Base-by-base conservation (phyloP, 1,284 basidiomycete genomes). In the Ceratobasidium papillatum region DNA sequence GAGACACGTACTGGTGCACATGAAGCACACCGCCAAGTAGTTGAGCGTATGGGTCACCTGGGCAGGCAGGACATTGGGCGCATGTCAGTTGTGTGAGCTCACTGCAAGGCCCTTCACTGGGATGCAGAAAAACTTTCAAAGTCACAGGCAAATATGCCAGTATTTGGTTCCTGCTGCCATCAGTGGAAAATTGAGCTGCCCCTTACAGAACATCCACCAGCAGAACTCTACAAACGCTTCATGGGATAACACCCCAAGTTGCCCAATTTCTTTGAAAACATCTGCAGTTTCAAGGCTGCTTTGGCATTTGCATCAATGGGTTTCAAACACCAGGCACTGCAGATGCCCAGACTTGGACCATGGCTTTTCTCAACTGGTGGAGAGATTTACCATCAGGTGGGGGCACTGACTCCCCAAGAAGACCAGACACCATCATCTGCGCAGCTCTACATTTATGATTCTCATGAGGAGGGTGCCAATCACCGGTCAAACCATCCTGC, bases 401-500 rank as follows among this genome's bases (percentile, higher is more conserved):
- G 83, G 1, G 51, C 82, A 32, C 78, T 86, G 0, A 32, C 78
- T 0, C 82, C 84, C 14, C 19, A 69, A 1, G 52, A 76, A n/a
- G 79, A 73, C 9, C 0, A 66, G 0, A 43, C 78, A 0, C 80
- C 83, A 0, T 41, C 66, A 0, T 86, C 81, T 80, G 81, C 82
- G 1, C 84, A 86, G 56, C 79, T 85, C 0, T 85, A 85, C 61
- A 80, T 84, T 0, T 79, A 81, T 78, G 81, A 86, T 78, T 79
- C 82, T 14, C 51, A 43, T 43, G 61, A 76, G 14, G 0, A 76
- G 19, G 82, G 82, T 7, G 79, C 81, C 0, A 17, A 81, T 5
- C 63, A 71, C 4, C 73, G 78, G 2, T 68, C 38, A 38, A 59
- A 43, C 1, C 76, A 75, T 14, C 59, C 12, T 1, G 73, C 2